A percentile compares a stretch with the other conserved stretches of the same genome.
phyloP scores from a whole-genome alignment of 352 stramenopile species.

The Blastocystis sp. region DNA sequence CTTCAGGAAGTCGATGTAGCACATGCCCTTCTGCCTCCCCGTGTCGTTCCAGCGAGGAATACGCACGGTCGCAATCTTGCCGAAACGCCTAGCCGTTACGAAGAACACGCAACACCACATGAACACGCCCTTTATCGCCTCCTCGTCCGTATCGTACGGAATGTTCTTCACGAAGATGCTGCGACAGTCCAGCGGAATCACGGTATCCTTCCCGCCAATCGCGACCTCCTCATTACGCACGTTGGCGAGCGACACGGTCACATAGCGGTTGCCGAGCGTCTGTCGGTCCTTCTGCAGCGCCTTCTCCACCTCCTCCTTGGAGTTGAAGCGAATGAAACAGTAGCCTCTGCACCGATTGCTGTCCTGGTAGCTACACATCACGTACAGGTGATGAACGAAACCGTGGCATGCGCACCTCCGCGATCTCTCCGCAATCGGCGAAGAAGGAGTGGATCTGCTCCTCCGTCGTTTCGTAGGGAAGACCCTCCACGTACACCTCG shows the following conservation, averaged over 20 bases:
- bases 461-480: slow-evolving; percentile 89
- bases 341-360: slow-evolving; percentile 88
- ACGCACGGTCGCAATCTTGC: slow-evolving; percentile 88
- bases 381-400: slow-evolving; percentile 75
- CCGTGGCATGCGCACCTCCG: slow-evolving; percentile 89
- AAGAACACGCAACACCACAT: slow-evolving; percentile 67
- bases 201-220: slow-evolving; percentile 49
- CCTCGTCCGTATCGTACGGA: slow-evolving; percentile 87
- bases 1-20: slow-evolving; percentile 93
- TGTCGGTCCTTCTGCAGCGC: slow-evolving; percentile 86
- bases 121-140: slow-evolving; percentile 84
- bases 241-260: slow-evolving; percentile 82
- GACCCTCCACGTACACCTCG: slow-evolving; percentile 90
- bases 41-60: slow-evolving; percentile 90
- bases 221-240: slow-evolving; percentile 76
- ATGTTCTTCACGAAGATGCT: slow-evolving; percentile 93
- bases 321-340: slow-evolving; percentile 88
- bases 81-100: slow-evolving; percentile 78
- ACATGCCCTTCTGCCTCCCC: slow-evolving; percentile 93
- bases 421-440: slow-evolving; percentile 83
- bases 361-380: slow-evolving; percentile 81
- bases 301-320: slow-evolving; percentile 79
- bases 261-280: slow-evolving; percentile 85
- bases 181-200: slow-evolving; percentile 82
- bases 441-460: slow-evolving; percentile 89